Conservation (phyloP, 2,329 filamentous ascomycete genomes). For the Bretziella fagacearum region DNA sequence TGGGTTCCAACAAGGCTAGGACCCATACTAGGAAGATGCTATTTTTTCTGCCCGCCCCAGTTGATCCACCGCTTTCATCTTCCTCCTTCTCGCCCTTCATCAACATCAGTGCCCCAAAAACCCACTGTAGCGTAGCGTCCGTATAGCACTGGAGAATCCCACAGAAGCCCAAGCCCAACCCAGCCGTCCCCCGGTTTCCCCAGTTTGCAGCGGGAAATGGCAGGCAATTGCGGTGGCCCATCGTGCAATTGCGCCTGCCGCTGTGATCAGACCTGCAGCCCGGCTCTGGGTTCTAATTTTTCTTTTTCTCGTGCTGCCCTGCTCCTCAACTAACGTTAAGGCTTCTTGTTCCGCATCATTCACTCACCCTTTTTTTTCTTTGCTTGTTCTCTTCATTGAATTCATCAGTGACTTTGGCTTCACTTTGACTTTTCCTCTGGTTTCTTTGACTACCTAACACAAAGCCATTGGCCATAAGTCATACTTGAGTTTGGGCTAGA, state of each 20-base stretch:
- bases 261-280: background rate
- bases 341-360: background rate
- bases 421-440: background rate
- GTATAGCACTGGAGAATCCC: background rate
- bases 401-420: background rate
- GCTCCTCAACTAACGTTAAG: constrained; percentile 1
- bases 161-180: background rate
- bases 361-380: background rate
- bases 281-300: background rate
- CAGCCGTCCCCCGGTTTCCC: background rate
- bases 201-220: background rate
- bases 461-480: background rate
- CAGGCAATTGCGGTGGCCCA: background rate
- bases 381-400: background rate
- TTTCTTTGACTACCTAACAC: constrained; percentile 1
- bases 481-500: background rate
- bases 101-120: background rate
- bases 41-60: background rate
- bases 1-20: too few relatives aligned
- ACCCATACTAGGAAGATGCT: too few relatives aligned
- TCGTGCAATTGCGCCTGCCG: background rate
- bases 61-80: too few relatives aligned
- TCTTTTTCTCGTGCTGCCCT: background rate
- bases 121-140: background rate
- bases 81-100: too few relatives aligned